Conservation (phyloP, 1,284 basidiomycete species). For the Cystobasidium pallidum region DNA sequence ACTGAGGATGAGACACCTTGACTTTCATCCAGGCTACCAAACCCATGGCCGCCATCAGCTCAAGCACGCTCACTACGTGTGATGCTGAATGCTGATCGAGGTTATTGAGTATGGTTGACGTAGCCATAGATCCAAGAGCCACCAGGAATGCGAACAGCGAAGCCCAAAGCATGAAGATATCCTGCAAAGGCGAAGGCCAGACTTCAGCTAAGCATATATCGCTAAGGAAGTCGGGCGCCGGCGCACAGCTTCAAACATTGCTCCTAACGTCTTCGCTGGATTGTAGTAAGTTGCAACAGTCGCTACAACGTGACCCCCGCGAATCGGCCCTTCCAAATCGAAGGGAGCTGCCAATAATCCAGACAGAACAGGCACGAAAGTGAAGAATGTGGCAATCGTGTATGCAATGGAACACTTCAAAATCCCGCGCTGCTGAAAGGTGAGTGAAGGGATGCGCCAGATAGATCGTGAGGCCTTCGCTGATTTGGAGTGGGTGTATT, state of each 20-base stretch:
- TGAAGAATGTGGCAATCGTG: conserved; percentile 86
- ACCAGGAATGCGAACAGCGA: conserved; percentile 73
- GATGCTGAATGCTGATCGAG: conserved; percentile 57
- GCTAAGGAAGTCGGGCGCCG: neutral
- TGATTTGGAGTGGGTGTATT: conserved; percentile 31
- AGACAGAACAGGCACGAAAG: conserved; percentile 69
- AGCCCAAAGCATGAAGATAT: conserved; percentile 74
- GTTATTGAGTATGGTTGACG: conserved; percentile 55
- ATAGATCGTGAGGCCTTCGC: neutral
- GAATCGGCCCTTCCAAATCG: conserved; percentile 52
- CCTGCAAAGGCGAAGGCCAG: conserved; percentile 49
- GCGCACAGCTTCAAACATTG: conserved; percentile 31
- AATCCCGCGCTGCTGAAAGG: conserved; percentile 58
- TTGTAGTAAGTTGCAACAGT: conserved; percentile 52
- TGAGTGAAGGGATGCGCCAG: conserved; percentile 25
- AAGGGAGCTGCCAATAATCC: conserved; percentile 52
- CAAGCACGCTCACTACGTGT: conserved; percentile 66
- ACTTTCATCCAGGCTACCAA: conserved; percentile 82
- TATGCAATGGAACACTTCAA: conserved; percentile 92
- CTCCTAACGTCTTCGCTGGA: conserved; percentile 48
- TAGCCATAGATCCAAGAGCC: conserved; percentile 70
- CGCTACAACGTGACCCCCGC: conserved; percentile 53
- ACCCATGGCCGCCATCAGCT: conserved; percentile 82
- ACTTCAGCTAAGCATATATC: neutral
- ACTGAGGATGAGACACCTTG: conserved; percentile 85